Evolutionary conservation across 2,329 filamentous ascomycete genomes (phyloP).

Genomic region (Nothophoma quercina): DNA sequence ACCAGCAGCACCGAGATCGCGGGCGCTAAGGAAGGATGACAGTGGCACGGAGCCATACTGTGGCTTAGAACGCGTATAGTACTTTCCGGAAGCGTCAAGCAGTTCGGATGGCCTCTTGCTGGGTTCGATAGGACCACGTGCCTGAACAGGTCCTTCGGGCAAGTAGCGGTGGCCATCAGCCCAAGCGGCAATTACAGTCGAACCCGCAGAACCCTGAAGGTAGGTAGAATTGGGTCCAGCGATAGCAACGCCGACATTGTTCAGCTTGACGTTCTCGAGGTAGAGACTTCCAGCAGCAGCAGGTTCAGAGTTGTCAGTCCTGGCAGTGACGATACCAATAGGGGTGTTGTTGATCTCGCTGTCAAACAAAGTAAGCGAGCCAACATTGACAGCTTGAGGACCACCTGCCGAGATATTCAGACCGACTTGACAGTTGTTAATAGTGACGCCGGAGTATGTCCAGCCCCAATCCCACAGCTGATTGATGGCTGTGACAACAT

Average conservation of each 20-base stretch:
- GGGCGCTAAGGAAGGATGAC: constrained; percentile 66
- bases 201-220: constrained; percentile 34
- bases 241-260: constrained; percentile 53
- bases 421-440: constrained; percentile 62
- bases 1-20: constrained; percentile 69
- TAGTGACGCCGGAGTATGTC: constrained; percentile 60
- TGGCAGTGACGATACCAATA: constrained; percentile 60
- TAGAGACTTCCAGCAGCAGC: constrained; percentile 60
- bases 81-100: constrained; percentile 56
- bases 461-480: constrained; percentile 69
- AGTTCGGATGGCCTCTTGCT: constrained; percentile 52
- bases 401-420: constrained; percentile 57
- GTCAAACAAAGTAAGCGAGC: constrained; percentile 66
- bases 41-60: constrained; percentile 58
- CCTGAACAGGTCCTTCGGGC: constrained; percentile 51
- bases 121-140: constrained; percentile 55
- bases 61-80: constrained; percentile 60
- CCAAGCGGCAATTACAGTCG: constrained; percentile 38
- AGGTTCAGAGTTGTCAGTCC: constrained; percentile 52
- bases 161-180: constrained; percentile 44
- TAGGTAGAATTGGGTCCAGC: constrained; percentile 33
- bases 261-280: constrained; percentile 66
- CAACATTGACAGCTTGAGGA: constrained; percentile 55
- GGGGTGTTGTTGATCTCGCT: constrained; percentile 59
- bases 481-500: constrained; percentile 61